A percentile compares a stretch with the other conserved stretches of the same genome.
These are phyloP conservation scores for Metschnikowia orientalis DNA, from an alignment of 805 yeast genomes.

Conservation along the genomic window DNA sequence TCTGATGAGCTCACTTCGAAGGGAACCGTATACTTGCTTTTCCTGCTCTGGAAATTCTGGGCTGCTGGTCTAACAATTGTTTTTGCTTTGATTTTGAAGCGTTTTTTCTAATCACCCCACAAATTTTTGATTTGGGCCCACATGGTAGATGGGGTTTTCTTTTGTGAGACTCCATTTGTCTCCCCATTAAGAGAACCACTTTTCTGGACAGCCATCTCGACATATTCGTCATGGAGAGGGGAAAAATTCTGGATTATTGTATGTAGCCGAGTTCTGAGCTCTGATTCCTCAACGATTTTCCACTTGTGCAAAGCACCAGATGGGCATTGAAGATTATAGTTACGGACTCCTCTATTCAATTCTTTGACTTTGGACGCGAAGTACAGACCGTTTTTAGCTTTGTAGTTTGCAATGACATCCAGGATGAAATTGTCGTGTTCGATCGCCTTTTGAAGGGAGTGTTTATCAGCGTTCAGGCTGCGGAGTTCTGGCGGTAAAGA, in stretches of 20 bases:
- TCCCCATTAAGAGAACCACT: no score
- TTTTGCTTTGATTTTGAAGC: conserved; percentile 1
- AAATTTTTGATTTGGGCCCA: conserved; percentile 14
- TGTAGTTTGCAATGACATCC: conserved; percentile 28
- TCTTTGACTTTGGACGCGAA: conserved; percentile 11
- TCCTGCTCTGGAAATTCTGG: conserved; percentile 14
- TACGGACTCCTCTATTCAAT: conserved; percentile 22
- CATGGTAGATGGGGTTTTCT: no score
- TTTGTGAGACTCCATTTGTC: no score
- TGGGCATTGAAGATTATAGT: conserved; percentile 39
- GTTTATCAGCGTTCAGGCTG: no score
- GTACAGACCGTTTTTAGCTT: no score
- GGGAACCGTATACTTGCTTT: conserved; percentile 9
- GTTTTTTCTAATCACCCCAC: conserved; percentile 1
- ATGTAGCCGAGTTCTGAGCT: conserved; percentile 20
- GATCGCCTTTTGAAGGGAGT: no score
- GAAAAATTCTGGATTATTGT: conserved; percentile 13
- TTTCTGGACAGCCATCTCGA: no score
- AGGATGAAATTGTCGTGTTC: no score
- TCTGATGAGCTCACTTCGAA: conserved; percentile 3
- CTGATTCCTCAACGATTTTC: conserved; percentile 28
- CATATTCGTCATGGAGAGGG: conserved; percentile 2
- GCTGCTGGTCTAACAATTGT: conserved; percentile 1
- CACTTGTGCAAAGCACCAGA: conserved; percentile 35
- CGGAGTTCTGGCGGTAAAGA: not conserved